Conservation (phyloP, 257 asterid genomes). For the Penstemon davidsonii region DNA sequence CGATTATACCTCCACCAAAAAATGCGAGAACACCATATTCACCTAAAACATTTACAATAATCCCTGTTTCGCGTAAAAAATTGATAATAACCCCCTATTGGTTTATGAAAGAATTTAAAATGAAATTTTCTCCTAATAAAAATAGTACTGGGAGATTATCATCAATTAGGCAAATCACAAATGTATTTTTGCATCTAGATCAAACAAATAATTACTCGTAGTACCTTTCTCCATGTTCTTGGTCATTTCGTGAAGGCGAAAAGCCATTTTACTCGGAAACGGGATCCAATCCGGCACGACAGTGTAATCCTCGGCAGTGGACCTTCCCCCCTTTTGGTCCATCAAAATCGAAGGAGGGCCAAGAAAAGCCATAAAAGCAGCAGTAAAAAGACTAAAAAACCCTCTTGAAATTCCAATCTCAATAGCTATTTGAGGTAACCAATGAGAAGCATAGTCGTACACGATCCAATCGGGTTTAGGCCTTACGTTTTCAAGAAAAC, state of each 20-base stretch:
- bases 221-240: conserved; percentile 58
- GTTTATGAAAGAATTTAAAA: too few species aligned
- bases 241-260: conserved; percentile 59
- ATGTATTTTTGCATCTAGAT: too few species aligned
- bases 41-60: too few species aligned
- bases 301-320: conserved; percentile 57
- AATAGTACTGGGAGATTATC: too few species aligned
- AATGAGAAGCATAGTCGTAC: conserved; percentile 75
- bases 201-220: too few species aligned
- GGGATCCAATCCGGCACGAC: conserved; percentile 76
- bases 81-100: too few species aligned
- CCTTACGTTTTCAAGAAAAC: conserved; percentile 46
- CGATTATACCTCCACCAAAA: too few species aligned
- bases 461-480: conserved; percentile 84
- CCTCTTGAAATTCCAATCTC: conserved; percentile 43
- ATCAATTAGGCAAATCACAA: too few species aligned
- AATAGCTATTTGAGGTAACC: conserved; percentile 61
- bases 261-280: conserved; percentile 44
- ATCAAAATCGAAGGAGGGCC: conserved; percentile 56
- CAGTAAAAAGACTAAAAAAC: conserved; percentile 69
- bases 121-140: too few species aligned
- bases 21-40: too few species aligned
- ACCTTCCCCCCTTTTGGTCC: conserved; percentile 30
- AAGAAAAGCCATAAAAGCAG: conserved; percentile 66
- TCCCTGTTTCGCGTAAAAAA: too few species aligned